Evolutionary conservation across 2,329 filamentous ascomycete genomes (phyloP).

Genomic region (Pseudocercospora fuligena): DNA sequence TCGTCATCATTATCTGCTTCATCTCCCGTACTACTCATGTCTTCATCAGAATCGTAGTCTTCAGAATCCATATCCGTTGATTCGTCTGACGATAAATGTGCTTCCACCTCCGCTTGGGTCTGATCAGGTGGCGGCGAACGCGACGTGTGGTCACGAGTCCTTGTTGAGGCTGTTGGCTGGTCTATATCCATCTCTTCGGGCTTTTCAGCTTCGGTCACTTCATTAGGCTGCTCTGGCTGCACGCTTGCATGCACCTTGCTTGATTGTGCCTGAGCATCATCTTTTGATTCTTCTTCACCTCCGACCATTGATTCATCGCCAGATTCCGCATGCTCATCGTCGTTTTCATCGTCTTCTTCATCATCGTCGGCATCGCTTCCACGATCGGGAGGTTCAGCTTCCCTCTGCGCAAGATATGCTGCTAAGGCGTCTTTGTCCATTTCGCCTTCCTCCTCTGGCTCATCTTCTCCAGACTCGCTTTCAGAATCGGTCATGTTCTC

Average conservation of each 20-base stretch:
- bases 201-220: not conserved
- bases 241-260: not conserved
- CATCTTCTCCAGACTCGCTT: slow-evolving; percentile 52
- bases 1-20: slow-evolving; percentile 39
- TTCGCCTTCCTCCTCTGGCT: slow-evolving; percentile 51
- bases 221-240: not conserved
- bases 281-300: slow-evolving; percentile 1
- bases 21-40: slow-evolving; percentile 43
- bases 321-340: slow-evolving; percentile 14
- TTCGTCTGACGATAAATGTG: slow-evolving; percentile 44
- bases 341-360: slow-evolving; percentile 13
- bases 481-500: slow-evolving; percentile 38
- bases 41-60: slow-evolving; percentile 43
- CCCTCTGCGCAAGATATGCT: slow-evolving; percentile 37
- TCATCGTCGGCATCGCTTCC: slow-evolving; percentile 33
- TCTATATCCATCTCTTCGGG: not conserved
- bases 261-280: slow-evolving; percentile 4
- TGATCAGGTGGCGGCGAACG: not conserved
- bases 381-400: slow-evolving; percentile 37
- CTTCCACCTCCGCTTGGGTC: slow-evolving; percentile 48
- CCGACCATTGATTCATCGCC: slow-evolving; percentile 18
- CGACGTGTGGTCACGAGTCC: not conserved
- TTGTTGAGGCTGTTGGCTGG: not conserved
- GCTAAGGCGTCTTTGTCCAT: slow-evolving; percentile 59
- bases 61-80: slow-evolving; percentile 45